Conservation (phyloP, 2,329 filamentous ascomycete genomes). For the Pseudocercospora vitis region DNA sequence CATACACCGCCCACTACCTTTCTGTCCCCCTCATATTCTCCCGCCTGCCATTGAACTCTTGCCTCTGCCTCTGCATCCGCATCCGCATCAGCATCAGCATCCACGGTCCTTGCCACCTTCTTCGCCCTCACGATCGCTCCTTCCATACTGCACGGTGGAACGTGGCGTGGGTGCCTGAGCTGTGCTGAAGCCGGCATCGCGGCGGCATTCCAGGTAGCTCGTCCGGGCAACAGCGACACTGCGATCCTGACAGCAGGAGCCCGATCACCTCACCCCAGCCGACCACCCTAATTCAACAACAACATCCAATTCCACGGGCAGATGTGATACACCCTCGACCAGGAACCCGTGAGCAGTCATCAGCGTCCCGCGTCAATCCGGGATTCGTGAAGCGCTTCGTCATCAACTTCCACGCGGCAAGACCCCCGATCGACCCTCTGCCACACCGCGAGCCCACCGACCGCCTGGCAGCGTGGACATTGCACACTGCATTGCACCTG, state of each 20-base stretch:
- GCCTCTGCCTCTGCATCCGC: too few relatives aligned
- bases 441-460: not conserved
- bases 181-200: not conserved
- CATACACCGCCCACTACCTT: not conserved
- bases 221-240: not conserved
- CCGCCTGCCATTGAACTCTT: slow-evolving; percentile 12
- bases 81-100: too few relatives aligned
- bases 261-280: slow-evolving; percentile 4
- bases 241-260: slow-evolving; percentile 4
- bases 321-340: slow-evolving; percentile 8
- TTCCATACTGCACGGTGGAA: not conserved
- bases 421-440: not conserved
- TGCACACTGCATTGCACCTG: not conserved
- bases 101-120: not conserved
- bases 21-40: slow-evolving; percentile 5
- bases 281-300: slow-evolving; percentile 3
- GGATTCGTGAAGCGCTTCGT: slow-evolving; percentile 7
- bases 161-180: slow-evolving; percentile 4
- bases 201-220: slow-evolving; percentile 6
- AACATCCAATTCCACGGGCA: slow-evolving; percentile 1
- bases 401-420: slow-evolving; percentile 6
- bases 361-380: not conserved
- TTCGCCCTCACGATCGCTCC: slow-evolving; percentile 2
- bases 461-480: not conserved
- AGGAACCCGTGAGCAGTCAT: slow-evolving; percentile 4